These are phyloP conservation scores for Solanum lycopersicoides DNA, from an alignment of 257 asterid species.

Conservation along the genomic window DNA sequence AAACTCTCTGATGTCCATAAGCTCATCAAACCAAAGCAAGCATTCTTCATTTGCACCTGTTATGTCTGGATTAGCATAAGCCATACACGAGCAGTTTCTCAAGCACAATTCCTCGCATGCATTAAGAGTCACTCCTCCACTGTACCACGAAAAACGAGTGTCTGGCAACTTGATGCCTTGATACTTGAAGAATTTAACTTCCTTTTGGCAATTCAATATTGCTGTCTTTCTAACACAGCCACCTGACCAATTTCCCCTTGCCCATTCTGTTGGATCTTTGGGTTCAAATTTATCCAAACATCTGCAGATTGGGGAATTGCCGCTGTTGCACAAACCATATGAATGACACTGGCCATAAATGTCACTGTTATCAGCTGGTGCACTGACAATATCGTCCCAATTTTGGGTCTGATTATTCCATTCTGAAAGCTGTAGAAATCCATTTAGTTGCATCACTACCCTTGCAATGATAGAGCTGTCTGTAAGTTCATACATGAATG, in stretches of 20 bases:
- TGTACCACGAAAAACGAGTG: background rate
- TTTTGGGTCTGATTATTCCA: conserved; percentile 14
- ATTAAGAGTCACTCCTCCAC: background rate
- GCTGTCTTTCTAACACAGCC: conserved; percentile 22
- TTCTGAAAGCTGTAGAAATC: background rate
- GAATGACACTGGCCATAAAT: conserved; percentile 10
- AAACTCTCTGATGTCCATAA: background rate
- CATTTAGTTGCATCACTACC: conserved; percentile 2
- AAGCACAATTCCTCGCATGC: conserved; percentile 4
- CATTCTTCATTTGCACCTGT: background rate
- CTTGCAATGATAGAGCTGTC: conserved; percentile 20
- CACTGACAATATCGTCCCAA: conserved; percentile 12
- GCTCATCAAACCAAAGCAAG: background rate
- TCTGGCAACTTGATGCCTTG: conserved; percentile 27
- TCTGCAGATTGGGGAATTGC: background rate
- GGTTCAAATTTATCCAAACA: conserved; percentile 30
- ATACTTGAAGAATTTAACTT: background rate
- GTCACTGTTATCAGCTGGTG: background rate
- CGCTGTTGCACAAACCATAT: conserved; percentile 15
- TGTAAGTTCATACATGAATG: conserved; percentile 6
- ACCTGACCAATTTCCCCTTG: conserved; percentile 7
- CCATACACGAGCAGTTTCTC: background rate
- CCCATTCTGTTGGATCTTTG: background rate
- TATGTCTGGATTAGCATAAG: background rate
- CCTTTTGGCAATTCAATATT: conserved; percentile 3